Conservation (phyloP, 139 green algal species). For the Chlamydomonas sp. region DNA sequence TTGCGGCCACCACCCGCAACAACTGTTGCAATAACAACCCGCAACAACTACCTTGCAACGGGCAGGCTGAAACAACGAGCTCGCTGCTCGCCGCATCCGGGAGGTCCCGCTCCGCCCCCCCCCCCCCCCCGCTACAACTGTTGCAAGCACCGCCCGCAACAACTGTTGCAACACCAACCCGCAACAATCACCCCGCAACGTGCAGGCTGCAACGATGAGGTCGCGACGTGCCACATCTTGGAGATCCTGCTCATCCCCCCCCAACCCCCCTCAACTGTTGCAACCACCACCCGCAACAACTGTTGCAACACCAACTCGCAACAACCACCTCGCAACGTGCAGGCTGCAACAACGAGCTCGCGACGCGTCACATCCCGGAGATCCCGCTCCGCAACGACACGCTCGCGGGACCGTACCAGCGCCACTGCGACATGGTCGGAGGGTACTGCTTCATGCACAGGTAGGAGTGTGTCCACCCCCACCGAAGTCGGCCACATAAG, state of each 20-base stretch:
- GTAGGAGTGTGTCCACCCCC: too few species aligned
- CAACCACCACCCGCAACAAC: neutral
- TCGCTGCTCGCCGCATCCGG: constrained; percentile 51
- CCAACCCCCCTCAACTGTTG: neutral
- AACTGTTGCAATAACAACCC: too few species aligned
- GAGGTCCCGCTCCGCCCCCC: constrained; percentile 28
- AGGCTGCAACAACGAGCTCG: constrained; percentile 55
- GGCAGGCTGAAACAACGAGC: constrained; percentile 48
- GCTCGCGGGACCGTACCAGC: constrained; percentile 36
- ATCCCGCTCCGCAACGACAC: constrained; percentile 59
- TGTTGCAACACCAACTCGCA: constrained; percentile 1
- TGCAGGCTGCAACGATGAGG: neutral
- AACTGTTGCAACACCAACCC: neutral
- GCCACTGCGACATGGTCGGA: constrained; percentile 55
- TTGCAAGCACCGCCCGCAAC: neutral
- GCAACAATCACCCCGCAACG: neutral
- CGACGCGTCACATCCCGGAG: constrained; percentile 52
- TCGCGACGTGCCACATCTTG: neutral
- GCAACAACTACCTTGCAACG: too few species aligned
- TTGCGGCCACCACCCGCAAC: too few species aligned
- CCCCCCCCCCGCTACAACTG: neutral
- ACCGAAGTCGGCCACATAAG: too few species aligned
- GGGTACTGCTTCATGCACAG: constrained; percentile 70
- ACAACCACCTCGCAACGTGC: neutral
- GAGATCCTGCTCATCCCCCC: too few species aligned